Percentiles rank a stretch among this genome's conserved stretches.
These are phyloP conservation scores for Talaromyces sp. DNA, from an alignment of 2,329 filamentous ascomycete species.

Conservation along the genomic window DNA sequence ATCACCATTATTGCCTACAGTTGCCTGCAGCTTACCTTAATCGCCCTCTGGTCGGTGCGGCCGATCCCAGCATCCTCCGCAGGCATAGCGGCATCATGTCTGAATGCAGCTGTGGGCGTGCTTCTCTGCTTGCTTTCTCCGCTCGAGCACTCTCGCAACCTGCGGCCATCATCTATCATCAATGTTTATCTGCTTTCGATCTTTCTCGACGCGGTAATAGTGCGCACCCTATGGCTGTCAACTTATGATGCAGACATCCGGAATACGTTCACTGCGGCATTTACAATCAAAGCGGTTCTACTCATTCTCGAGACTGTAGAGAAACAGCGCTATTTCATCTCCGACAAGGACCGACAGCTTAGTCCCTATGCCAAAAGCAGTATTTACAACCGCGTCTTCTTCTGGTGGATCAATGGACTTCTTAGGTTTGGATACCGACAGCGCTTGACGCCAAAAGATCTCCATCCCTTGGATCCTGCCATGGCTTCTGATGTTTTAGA, in stretches of 20 bases:
- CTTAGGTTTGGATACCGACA: not conserved
- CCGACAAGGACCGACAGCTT: not conserved
- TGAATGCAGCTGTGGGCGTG: not conserved
- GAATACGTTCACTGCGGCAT: not conserved
- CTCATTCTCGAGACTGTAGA: not conserved
- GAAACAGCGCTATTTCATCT: not conserved
- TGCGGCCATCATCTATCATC: not conserved
- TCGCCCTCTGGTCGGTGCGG: not conserved
- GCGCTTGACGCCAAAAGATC: not conserved
- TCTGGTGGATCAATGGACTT: conserved; percentile 2
- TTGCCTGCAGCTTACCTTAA: not conserved
- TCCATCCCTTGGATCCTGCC: not conserved
- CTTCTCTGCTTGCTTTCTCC: not conserved
- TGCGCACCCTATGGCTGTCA: not conserved
- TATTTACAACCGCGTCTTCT: not conserved
- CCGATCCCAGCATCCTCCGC: not conserved
- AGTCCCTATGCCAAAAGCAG: not conserved
- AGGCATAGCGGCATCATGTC: not conserved
- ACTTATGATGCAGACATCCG: not conserved
- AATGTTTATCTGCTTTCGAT: not conserved
- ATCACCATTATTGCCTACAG: not conserved
- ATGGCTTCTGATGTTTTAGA: not conserved
- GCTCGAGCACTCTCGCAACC: not conserved
- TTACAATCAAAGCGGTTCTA: not conserved
- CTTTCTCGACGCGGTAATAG: not conserved